Base-by-base conservation (phyloP, 495 filamentous ascomycete genomes). In the Xylaria castorea region DNA sequence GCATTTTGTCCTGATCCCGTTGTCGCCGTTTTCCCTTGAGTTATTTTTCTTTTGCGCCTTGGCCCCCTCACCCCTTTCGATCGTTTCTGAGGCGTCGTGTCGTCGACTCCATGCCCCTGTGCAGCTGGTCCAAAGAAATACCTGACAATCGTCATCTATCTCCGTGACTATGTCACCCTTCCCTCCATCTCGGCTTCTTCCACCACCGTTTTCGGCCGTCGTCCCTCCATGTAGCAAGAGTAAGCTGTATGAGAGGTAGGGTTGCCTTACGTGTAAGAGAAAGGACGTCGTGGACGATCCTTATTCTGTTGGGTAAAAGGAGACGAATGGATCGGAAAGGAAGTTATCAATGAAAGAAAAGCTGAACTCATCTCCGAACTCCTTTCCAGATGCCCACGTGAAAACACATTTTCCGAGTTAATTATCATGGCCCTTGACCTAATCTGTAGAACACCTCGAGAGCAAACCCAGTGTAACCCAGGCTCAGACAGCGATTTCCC, bases 41-140 rank as follows among this genome's bases (percentile, higher is more conserved):
- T 65, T 65, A 44, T 71, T 65, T 71, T 71, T 34, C 69, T 71
- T 71, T 71, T 71, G 69, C 66, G 30, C 69, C 57, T 64, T 44
- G 38, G 48, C 61, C 36, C 69, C 53, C 16, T 69, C 48, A 5
- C 61, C 61, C 61, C 34, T 27, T 34, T 64, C n/a, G 18, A 38
- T 36, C 53, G 32, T 70, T 40, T 42, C 34, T 48, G n/a, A 44
- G 68, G 34, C 58, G 25, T 63, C 68, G 30, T 38, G 42, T 70
- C 46, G 58, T 60, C 44, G 51, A 40, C 22, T 42, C 66, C 14
- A 46, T 27, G n/a, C 27, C 53, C 51, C 27, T 42, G 34, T 34
- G 51, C 50, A 63, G 60, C 61, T 32, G n/a, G 34, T 18, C 40
- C 40, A 8, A 65, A n/a, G n/a, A 44, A 42, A 60, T 44, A 46